A percentile compares a stretch with the other conserved stretches of the same genome.
phyloP scores from a whole-genome alignment of 2,329 filamentous ascomycete genomes.

The Leptosphaerulina australis region DNA sequence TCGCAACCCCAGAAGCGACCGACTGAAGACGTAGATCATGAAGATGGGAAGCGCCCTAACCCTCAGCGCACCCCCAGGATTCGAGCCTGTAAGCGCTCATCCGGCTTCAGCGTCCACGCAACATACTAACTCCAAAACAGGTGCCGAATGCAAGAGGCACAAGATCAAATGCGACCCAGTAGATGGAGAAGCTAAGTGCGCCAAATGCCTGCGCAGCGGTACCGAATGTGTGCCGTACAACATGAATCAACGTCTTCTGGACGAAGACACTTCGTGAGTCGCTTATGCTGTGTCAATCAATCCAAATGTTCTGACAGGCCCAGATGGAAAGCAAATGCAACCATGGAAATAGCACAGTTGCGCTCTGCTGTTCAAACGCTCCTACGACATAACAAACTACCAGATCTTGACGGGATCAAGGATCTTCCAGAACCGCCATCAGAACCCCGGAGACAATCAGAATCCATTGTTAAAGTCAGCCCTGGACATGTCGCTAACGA shows the following conservation, averaged over 20 bases:
- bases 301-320: background rate
- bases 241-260: conserved; percentile 40
- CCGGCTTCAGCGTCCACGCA: background rate
- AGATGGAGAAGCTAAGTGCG: conserved; percentile 40
- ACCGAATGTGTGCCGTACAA: conserved; percentile 82
- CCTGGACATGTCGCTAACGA: conserved; percentile 36
- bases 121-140: conserved; percentile 21
- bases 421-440: conserved; percentile 21
- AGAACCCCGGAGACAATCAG: conserved; percentile 13
- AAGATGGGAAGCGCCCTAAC: conserved; percentile 35
- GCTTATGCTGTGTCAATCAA: background rate
- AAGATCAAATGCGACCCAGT: conserved; percentile 47
- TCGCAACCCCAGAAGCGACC: conserved; percentile 54
- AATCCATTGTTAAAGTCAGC: conserved; percentile 23
- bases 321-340: conserved; percentile 44
- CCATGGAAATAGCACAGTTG: conserved; percentile 33
- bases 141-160: conserved; percentile 44
- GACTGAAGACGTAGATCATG: conserved; percentile 38
- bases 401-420: conserved; percentile 26
- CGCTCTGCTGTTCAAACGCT: conserved; percentile 38
- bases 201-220: conserved; percentile 52
- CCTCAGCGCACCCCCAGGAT: conserved; percentile 32
- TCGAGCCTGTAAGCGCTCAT: conserved; percentile 34
- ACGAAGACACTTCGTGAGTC: conserved; percentile 43
- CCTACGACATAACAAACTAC: conserved; percentile 36